Conservation (phyloP, 2,329 filamentous ascomycete genomes). For the Dactylonectria macrodidyma region DNA sequence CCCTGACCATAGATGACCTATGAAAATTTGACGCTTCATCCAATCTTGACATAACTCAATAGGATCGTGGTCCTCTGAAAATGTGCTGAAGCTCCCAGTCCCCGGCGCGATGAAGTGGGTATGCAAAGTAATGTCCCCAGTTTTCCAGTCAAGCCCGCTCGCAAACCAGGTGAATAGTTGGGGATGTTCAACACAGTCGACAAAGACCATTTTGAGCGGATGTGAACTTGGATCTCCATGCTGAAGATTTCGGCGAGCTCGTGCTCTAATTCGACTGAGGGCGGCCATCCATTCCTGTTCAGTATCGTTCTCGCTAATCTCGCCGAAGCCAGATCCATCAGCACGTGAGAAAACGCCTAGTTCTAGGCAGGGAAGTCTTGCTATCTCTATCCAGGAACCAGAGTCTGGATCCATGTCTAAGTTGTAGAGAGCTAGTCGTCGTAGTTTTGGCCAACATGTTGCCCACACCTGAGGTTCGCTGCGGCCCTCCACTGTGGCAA, state of each 20-base stretch:
- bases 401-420: neutral
- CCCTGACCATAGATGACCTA: constrained; percentile 28
- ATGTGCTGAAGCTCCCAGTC: neutral
- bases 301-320: constrained; percentile 6
- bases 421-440: constrained; percentile 38
- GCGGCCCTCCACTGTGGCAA: neutral
- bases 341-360: constrained; percentile 24
- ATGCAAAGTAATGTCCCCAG: neutral
- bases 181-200: neutral
- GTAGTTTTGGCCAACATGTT: constrained; percentile 41
- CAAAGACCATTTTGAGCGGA: constrained; percentile 18
- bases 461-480: constrained; percentile 33
- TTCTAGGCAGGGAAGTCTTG: constrained; percentile 12
- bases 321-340: neutral
- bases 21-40: constrained; percentile 22
- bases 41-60: constrained; percentile 17
- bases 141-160: constrained; percentile 13
- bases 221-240: neutral
- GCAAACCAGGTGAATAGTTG: neutral
- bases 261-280: neutral
- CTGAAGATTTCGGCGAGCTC: too few species aligned
- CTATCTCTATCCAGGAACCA: constrained; percentile 15
- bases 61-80: neutral
- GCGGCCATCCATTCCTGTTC: constrained; percentile 27
- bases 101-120: neutral